phyloP scores from a whole-genome alignment of 768 basidiomycete genomes.

The Royoungia palumana region DNA sequence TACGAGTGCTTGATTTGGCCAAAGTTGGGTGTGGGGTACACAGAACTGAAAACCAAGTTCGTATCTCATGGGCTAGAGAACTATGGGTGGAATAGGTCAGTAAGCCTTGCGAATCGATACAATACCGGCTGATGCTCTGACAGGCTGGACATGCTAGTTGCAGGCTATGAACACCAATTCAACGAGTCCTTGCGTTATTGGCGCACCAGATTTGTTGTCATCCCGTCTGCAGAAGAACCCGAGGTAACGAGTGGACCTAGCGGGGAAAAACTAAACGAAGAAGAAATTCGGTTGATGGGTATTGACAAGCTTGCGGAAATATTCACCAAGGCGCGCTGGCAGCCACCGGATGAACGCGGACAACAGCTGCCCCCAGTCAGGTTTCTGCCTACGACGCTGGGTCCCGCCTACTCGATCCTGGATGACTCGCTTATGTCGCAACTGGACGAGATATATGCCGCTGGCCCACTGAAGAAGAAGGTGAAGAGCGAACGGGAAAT shows the following conservation, averaged over 20 bases:
- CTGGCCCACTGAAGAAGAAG: slow-evolving; percentile 74
- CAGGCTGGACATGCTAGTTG: slow-evolving; percentile 83
- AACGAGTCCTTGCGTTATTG: slow-evolving; percentile 86
- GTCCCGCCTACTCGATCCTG: slow-evolving; percentile 72
- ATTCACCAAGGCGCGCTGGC: slow-evolving; percentile 83
- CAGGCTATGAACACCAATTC: slow-evolving; percentile 77
- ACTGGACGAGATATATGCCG: slow-evolving; percentile 74
- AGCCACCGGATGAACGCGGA: slow-evolving; percentile 41
- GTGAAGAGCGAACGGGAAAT: slow-evolving; percentile 77
- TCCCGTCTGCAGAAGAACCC: slow-evolving; percentile 77
- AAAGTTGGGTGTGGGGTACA: slow-evolving; percentile 83
- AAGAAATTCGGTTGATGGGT: slow-evolving; percentile 84
- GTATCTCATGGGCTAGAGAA: slow-evolving; percentile 75
- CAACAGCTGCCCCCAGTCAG: slow-evolving; percentile 58
- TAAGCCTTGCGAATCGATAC: background rate
- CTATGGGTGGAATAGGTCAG: slow-evolving; percentile 84
- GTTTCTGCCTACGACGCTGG: slow-evolving; percentile 81
- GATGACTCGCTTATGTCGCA: slow-evolving; percentile 79
- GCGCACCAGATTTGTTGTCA: slow-evolving; percentile 90
- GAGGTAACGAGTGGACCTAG: slow-evolving; percentile 51
- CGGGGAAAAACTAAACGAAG: slow-evolving; percentile 77
- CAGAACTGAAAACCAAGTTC: slow-evolving; percentile 72
- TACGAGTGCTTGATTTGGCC: slow-evolving; percentile 96
- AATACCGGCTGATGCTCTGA: background rate
- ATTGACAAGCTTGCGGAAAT: slow-evolving; percentile 90